phyloP scores from a whole-genome alignment of 2,329 filamentous ascomycete species.

The Simplicillium aogashimaense region DNA sequence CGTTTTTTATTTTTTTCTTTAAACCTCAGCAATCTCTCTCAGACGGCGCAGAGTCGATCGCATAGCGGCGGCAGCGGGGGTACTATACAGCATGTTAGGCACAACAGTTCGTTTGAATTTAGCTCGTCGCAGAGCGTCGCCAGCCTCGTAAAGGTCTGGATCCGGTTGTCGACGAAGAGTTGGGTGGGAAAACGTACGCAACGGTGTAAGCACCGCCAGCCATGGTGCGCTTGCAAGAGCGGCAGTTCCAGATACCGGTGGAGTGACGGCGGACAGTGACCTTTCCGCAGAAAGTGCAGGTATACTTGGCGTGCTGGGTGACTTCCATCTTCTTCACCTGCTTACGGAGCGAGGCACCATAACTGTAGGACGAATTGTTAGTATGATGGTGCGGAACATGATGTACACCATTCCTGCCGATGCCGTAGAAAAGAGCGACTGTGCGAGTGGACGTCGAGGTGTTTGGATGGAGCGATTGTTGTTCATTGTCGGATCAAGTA shows the following conservation, averaged over 20 bases:
- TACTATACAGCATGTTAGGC: slow-evolving; percentile 42
- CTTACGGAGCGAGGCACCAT: slow-evolving; percentile 99
- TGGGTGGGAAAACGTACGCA: slow-evolving; percentile 55
- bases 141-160: too few relatives aligned
- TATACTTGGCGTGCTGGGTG: slow-evolving; percentile 93
- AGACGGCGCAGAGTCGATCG: slow-evolving; percentile 94
- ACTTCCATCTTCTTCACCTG: slow-evolving; percentile 98
- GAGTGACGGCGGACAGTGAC: slow-evolving; percentile 82
- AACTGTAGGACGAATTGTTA: slow-evolving; percentile 44
- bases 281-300: slow-evolving; percentile 99
- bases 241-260: slow-evolving; percentile 96
- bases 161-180: neutral
- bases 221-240: slow-evolving; percentile 79
- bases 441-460: too few relatives aligned
- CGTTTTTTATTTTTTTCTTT: slow-evolving; percentile 25
- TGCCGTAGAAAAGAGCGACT: neutral
- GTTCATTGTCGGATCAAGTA: too few relatives aligned
- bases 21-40: slow-evolving; percentile 95
- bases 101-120: neutral
- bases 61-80: slow-evolving; percentile 86
- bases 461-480: too few relatives aligned
- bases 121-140: neutral
- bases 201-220: slow-evolving; percentile 78
- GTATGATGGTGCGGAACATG: slow-evolving; percentile 8
- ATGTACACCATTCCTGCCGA: neutral